These are phyloP conservation scores for Trichosanthes truncata DNA, from an alignment of 306 rosid genomes.

Conservation along the genomic window DNA sequence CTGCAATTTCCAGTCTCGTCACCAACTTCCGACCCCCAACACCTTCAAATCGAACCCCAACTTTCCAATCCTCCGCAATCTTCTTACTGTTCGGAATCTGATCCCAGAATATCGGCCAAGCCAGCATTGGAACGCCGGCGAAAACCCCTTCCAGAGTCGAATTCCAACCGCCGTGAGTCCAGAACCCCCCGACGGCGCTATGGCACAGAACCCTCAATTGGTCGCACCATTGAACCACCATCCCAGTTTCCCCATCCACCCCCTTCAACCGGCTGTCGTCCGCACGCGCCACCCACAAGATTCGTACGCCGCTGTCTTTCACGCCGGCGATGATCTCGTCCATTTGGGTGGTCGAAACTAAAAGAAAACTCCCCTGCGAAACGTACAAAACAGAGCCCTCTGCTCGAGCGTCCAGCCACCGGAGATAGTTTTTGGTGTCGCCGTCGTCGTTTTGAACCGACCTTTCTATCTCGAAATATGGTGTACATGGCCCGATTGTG, in stretches of 20 bases:
- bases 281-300: constrained; percentile 24
- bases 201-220: constrained; percentile 39
- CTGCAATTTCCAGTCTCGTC: constrained; percentile 24
- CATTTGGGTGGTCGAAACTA: constrained; percentile 21
- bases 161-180: constrained; percentile 38
- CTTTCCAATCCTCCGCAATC: constrained; percentile 37
- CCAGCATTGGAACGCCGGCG: constrained; percentile 30
- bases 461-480: constrained; percentile 2
- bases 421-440: not conserved
- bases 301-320: constrained; percentile 21
- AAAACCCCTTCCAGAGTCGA: constrained; percentile 24
- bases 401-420: constrained; percentile 28
- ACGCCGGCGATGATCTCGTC: constrained; percentile 28
- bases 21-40: not conserved
- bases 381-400: constrained; percentile 27
- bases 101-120: constrained; percentile 20
- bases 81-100: constrained; percentile 23
- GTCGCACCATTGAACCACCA: constrained; percentile 35
- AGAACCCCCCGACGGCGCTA: constrained; percentile 21
- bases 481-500: constrained; percentile 25
- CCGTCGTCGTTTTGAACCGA: not conserved
- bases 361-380: constrained; percentile 29
- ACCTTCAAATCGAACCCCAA: constrained; percentile 13
- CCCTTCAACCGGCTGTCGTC: constrained; percentile 8
- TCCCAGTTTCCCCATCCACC: constrained; percentile 9